Conservation (phyloP, 805 yeast species). For the Ogataea ramenticola region DNA sequence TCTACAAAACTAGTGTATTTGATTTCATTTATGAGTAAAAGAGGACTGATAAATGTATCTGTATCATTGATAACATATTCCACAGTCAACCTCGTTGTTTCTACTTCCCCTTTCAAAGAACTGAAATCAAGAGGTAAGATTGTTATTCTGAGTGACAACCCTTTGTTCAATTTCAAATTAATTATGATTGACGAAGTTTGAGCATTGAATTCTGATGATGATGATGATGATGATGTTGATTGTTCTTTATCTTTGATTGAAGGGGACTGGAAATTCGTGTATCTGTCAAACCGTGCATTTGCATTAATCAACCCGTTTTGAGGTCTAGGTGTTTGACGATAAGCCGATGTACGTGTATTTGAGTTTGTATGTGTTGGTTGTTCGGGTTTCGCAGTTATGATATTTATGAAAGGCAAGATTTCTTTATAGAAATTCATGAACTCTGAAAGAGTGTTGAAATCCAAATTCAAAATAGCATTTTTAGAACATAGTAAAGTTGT, state of each 20-base stretch:
- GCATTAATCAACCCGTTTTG: neutral
- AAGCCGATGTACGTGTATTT: too few relatives aligned
- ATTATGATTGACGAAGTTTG: conserved; percentile 34
- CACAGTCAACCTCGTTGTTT: conserved; percentile 27
- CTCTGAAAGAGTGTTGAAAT: conserved; percentile 3
- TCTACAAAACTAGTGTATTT: neutral
- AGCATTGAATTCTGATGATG: conserved; percentile 23
- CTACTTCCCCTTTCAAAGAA: conserved; percentile 25
- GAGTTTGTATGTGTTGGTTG: too few relatives aligned
- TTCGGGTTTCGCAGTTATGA: neutral
- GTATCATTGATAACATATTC: conserved; percentile 3
- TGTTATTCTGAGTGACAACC: conserved; percentile 16
- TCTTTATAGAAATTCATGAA: conserved; percentile 5
- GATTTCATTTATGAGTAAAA: conserved; percentile 19
- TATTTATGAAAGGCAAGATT: conserved; percentile 10
- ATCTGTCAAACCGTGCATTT: too few relatives aligned
- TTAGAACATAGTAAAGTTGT: conserved; percentile 39
- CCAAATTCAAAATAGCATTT: conserved; percentile 22
- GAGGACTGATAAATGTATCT: conserved; percentile 3
- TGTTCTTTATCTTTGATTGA: neutral
- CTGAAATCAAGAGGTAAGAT: conserved; percentile 40
- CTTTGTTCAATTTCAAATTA: conserved; percentile 15
- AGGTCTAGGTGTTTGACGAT: too few relatives aligned
- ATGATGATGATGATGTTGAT: too few relatives aligned
- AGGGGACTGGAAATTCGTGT: neutral